phyloP scores from a whole-genome alignment of 257 asterid species.

The Solanum sparsipilum region DNA sequence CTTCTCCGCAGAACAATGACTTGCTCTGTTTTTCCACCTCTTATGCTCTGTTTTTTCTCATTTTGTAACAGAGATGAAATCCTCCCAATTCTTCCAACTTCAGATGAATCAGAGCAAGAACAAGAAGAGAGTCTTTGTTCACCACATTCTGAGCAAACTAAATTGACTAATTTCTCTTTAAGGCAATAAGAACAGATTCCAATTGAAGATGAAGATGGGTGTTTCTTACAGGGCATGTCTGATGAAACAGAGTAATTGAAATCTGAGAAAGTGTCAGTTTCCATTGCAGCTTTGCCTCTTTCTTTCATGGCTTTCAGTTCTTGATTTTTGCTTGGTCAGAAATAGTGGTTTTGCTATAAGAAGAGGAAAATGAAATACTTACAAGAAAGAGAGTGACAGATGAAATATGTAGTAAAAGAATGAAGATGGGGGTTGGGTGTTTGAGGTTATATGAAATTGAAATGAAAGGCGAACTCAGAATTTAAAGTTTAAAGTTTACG shows the following conservation, averaged over 20 bases:
- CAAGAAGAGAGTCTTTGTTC: constrained; percentile 51
- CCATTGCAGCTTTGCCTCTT: constrained; percentile 50
- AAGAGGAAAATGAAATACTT: neutral
- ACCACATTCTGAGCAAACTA: constrained; percentile 89
- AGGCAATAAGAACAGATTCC: constrained; percentile 79
- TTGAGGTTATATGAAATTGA: neutral
- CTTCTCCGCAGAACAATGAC: constrained; percentile 50
- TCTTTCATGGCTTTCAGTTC: constrained; percentile 37
- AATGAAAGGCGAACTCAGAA: neutral
- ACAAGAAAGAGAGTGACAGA: neutral
- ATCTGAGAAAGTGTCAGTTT: constrained; percentile 16
- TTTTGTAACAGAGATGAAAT: constrained; percentile 67
- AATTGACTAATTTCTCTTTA: constrained; percentile 54
- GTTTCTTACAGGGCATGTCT: constrained; percentile 64
- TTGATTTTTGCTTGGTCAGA: neutral
- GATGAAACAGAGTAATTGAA: constrained; percentile 46
- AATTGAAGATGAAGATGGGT: constrained; percentile 50
- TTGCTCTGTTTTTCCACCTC: constrained; percentile 35
- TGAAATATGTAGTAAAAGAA: neutral
- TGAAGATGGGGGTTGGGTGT: neutral
- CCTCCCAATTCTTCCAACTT: constrained; percentile 76
- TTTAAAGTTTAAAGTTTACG: neutral
- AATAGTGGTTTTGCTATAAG: neutral
- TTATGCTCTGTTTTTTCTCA: constrained; percentile 24
- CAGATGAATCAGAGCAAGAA: constrained; percentile 73